Evolutionary conservation across 805 yeast genomes (phyloP).

Genomic region (Pachysolen tannophilus): DNA sequence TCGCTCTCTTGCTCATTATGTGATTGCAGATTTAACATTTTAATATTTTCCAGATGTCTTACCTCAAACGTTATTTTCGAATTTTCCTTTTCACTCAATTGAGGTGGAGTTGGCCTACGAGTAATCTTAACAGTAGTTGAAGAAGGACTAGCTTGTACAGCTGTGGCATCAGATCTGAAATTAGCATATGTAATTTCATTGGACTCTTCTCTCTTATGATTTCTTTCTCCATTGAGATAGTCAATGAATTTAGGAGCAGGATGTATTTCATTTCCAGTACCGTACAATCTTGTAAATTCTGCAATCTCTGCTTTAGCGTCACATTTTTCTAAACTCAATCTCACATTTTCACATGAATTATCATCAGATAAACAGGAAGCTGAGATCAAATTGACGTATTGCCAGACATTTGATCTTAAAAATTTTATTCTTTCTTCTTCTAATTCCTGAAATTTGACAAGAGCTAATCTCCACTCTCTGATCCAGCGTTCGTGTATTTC

Average conservation of each 20-base stretch:
- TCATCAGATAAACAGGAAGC: slow-evolving; percentile 74
- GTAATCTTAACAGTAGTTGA: slow-evolving; percentile 12
- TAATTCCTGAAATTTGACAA: slow-evolving; percentile 54
- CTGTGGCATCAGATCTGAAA: neutral
- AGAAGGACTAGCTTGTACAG: slow-evolving; percentile 9
- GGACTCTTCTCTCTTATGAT: too few relatives aligned
- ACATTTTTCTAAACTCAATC: slow-evolving; percentile 61
- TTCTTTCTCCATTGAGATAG: slow-evolving; percentile 30
- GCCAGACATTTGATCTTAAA: slow-evolving; percentile 68
- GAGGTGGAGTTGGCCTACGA: slow-evolving; percentile 20
- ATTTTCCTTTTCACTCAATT: slow-evolving; percentile 18
- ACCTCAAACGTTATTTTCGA: slow-evolving; percentile 17
- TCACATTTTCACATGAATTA: slow-evolving; percentile 62
- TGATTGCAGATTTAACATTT: slow-evolving; percentile 19
- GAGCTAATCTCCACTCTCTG: slow-evolving; percentile 61
- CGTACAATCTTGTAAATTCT: slow-evolving; percentile 41
- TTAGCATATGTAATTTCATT: too few relatives aligned
- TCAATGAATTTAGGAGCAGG: slow-evolving; percentile 60
- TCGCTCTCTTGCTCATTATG: slow-evolving; percentile 6
- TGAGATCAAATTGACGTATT: slow-evolving; percentile 66
- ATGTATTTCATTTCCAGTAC: slow-evolving; percentile 58
- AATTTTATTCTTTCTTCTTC: slow-evolving; percentile 70
- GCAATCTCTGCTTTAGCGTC: slow-evolving; percentile 53
- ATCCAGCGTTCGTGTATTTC: slow-evolving; percentile 58
- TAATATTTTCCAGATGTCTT: slow-evolving; percentile 22